Percentiles rank a stretch among this genome's conserved stretches.
phyloP scores from a whole-genome alignment of 176 grass and related monocot genomes.

The Stipa capillata region DNA sequence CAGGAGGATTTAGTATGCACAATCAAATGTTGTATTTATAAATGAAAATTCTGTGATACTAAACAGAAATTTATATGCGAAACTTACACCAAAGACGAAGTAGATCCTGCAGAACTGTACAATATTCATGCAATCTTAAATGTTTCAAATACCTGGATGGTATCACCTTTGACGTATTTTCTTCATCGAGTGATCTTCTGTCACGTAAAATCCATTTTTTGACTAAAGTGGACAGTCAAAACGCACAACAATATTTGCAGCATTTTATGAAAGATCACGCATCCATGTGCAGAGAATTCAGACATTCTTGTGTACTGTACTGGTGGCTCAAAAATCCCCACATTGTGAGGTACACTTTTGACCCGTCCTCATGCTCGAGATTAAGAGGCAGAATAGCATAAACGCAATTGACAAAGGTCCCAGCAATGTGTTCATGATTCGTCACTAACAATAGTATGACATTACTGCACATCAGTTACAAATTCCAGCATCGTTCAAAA shows the following conservation, averaged over 20 bases:
- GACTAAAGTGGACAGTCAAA: not conserved
- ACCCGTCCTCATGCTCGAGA: not conserved
- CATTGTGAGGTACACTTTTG: not conserved
- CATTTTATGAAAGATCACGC: not conserved
- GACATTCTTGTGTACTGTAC: not conserved
- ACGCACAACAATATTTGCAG: not conserved
- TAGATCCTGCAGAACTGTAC: not conserved
- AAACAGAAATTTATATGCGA: not conserved
- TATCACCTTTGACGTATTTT: not conserved
- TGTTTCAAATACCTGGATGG: not conserved
- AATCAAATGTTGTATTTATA: not conserved
- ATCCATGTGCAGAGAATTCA: not conserved
- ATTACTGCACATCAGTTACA: not conserved
- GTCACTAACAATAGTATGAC: not conserved
- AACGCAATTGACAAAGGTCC: not conserved
- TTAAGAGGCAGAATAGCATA: not conserved
- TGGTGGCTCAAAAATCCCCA: not conserved
- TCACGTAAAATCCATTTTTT: not conserved
- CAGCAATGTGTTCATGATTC: not conserved
- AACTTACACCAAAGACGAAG: not conserved
- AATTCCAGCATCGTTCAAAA: not conserved
- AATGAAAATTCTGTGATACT: not conserved
- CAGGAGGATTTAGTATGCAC: not conserved
- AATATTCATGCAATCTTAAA: not conserved
- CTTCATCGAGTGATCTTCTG: no score